Evolutionary conservation across 2,329 filamentous ascomycete genomes (phyloP).

Genomic region (Fusarium proliferatum): DNA sequence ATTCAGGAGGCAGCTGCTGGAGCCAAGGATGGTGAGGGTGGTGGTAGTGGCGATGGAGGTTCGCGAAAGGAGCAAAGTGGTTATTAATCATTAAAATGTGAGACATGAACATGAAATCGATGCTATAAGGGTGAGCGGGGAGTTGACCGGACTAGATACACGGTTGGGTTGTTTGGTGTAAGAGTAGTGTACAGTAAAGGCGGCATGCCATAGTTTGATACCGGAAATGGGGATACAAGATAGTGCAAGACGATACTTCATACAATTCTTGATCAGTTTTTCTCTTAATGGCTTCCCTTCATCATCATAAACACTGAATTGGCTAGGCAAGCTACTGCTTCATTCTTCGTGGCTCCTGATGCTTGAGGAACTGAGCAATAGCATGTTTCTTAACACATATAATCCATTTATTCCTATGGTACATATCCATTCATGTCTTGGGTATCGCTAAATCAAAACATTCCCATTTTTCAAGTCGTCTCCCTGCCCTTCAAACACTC

Average conservation of each 20-base stretch:
- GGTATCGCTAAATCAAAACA: slow-evolving; percentile 48
- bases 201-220: slow-evolving; percentile 3
- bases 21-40: slow-evolving; percentile 45
- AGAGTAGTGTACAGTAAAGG: slow-evolving; percentile 26
- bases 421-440: slow-evolving; percentile 44
- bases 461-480: slow-evolving; percentile 3
- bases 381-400: not conserved
- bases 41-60: slow-evolving; percentile 44
- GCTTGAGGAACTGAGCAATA: not conserved
- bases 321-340: not conserved
- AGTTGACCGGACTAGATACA: not conserved
- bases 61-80: slow-evolving; percentile 64
- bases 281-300: too few species aligned
- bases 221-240: not conserved
- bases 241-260: not conserved
- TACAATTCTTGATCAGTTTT: not conserved
- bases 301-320: not conserved
- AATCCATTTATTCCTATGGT: slow-evolving; percentile 32
- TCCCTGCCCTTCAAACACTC: not conserved
- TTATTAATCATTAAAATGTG: slow-evolving; percentile 50
- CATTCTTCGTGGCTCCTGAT: not conserved
- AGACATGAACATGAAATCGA: not conserved
- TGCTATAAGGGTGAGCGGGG: not conserved
- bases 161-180: slow-evolving; percentile 5
- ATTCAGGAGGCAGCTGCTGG: slow-evolving; percentile 70